phyloP scores from a whole-genome alignment of 208 protist species.

The Tritrichomonas musculus region DNA sequence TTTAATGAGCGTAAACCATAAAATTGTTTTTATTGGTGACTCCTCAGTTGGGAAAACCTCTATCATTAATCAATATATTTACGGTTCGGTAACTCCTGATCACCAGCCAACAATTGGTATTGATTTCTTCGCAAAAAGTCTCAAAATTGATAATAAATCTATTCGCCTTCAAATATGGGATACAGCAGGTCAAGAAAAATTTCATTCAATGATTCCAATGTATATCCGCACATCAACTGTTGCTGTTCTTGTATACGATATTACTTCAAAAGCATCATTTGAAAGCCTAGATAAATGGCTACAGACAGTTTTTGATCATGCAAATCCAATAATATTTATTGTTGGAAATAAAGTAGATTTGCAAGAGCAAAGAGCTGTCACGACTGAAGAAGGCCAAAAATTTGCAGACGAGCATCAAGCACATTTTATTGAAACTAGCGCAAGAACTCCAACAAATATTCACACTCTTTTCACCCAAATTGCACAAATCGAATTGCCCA shows the following conservation, averaged over 20 bases:
- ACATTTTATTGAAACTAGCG: conserved; percentile 15
- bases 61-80: conserved; percentile 23
- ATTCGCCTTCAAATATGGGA: conserved; percentile 11
- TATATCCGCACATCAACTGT: background rate
- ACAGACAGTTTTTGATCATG: background rate
- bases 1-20: too few relatives aligned
- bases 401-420: background rate
- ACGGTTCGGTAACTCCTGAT: background rate
- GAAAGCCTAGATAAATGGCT: background rate
- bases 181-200: conserved; percentile 26
- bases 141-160: background rate
- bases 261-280: background rate
- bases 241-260: background rate
- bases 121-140: conserved; percentile 16
- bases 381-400: background rate
- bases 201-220: background rate
- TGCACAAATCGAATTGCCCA: background rate
- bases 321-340: background rate
- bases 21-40: conserved; percentile 25
- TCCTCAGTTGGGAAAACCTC: conserved; percentile 18
- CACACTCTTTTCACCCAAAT: background rate
- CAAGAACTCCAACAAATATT: background rate
- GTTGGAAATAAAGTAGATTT: conserved; percentile 2
- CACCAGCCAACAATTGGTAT: conserved; percentile 28
- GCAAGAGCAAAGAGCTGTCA: background rate